These are phyloP conservation scores for Cryptosporidium sp. DNA, from an alignment of 169 alveolate genomes.

Conservation along the genomic window DNA sequence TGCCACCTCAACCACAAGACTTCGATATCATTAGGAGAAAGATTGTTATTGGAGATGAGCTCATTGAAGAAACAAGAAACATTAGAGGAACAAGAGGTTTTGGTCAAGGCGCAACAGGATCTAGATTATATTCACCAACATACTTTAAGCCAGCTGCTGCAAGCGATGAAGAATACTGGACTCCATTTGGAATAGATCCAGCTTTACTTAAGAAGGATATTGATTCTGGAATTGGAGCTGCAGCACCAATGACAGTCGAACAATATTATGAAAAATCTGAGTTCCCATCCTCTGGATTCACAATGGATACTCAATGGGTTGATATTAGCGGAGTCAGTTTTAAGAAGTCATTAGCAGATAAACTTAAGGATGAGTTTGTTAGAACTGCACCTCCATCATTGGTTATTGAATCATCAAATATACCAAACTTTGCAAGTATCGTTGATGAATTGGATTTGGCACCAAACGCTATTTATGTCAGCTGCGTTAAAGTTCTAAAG, in stretches of 20 bases:
- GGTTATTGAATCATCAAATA: slow-evolving; percentile 4
- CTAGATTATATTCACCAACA: slow-evolving; percentile 15
- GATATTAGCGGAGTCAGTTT: not conserved
- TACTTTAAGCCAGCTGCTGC: slow-evolving; percentile 19
- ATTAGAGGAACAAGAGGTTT: slow-evolving; percentile 13
- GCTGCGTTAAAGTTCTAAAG: slow-evolving; percentile 51
- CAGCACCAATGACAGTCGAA: not conserved
- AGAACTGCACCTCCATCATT: slow-evolving; percentile 66
- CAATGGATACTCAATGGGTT: slow-evolving; percentile 48
- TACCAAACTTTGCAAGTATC: slow-evolving; percentile 1
- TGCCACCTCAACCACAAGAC: slow-evolving; percentile 72
- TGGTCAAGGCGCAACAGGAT: not conserved
- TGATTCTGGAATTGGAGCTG: not conserved
- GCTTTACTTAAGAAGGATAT: not conserved
- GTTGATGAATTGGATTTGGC: slow-evolving; percentile 20
- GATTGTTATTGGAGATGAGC: slow-evolving; percentile 45
- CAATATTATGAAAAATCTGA: slow-evolving; percentile 18
- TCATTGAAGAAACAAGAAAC: slow-evolving; percentile 35
- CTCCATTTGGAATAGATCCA: slow-evolving; percentile 59
- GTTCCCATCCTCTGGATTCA: slow-evolving; percentile 34
- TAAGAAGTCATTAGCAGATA: slow-evolving; percentile 47
- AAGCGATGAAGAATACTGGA: slow-evolving; percentile 61
- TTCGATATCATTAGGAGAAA: slow-evolving; percentile 31
- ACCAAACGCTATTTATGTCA: slow-evolving; percentile 41
- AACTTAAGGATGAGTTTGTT: slow-evolving; percentile 14